Conservation (phyloP, 805 yeast genomes). For the Yarrowia osloensis region DNA sequence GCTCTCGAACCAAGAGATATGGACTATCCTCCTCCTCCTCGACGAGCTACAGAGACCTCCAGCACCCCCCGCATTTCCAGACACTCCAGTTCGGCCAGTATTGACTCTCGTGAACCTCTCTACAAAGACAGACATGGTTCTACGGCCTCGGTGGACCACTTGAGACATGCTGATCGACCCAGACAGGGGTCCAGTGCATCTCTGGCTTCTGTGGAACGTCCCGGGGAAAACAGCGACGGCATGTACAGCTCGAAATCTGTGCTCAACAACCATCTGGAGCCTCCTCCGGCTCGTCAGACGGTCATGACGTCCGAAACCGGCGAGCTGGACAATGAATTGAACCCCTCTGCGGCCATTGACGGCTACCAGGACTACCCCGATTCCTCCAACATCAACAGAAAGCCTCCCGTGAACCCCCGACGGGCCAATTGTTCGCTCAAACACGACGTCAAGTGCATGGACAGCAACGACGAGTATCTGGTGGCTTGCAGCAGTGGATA, state of each 20-base stretch:
- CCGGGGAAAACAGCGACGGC: not conserved
- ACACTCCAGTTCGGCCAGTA: not conserved
- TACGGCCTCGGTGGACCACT: not conserved
- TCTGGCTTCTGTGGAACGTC: not conserved
- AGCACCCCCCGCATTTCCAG: not conserved
- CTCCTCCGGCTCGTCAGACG: conserved; percentile 6
- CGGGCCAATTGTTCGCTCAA: conserved; percentile 36
- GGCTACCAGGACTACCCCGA: conserved; percentile 37
- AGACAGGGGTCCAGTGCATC: not conserved
- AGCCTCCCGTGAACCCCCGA: conserved; percentile 38
- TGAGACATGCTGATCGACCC: not conserved
- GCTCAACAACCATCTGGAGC: not conserved
- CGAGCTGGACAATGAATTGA: not conserved
- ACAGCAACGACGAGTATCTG: conserved; percentile 3
- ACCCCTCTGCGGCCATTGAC: conserved; percentile 11
- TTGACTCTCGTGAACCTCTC: not conserved
- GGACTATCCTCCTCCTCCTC: conserved; percentile 11
- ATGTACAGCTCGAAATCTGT: not conserved
- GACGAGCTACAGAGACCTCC: not conserved
- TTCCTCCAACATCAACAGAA: conserved; percentile 41
- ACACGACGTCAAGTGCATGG: conserved; percentile 33
- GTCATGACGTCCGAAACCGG: not conserved
- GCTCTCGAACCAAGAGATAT: not conserved
- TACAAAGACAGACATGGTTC: not conserved
- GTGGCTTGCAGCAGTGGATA: conserved; percentile 1